These are phyloP conservation scores for Tripidium arundinaceum DNA, from an alignment of 202 grass and related monocot species.

Conservation along the genomic window DNA sequence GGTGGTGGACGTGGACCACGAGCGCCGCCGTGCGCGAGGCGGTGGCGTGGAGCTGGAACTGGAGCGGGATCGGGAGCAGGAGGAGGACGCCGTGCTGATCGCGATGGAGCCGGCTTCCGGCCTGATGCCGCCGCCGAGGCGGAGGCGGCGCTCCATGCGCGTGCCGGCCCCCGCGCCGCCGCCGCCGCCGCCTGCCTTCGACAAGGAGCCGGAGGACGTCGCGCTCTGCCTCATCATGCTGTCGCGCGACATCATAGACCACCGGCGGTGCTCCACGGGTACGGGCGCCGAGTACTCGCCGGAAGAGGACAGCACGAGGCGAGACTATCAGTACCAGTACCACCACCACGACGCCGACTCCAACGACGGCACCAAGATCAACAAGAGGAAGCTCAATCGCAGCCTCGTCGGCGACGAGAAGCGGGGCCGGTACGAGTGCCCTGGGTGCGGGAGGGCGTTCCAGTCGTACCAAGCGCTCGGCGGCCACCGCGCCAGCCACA, in stretches of 20 bases:
- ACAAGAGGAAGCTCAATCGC: not conserved
- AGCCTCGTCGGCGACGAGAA: not conserved
- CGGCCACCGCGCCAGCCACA: constrained; percentile 49
- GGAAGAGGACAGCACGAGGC: not conserved
- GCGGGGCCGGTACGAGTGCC: constrained; percentile 33
- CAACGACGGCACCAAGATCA: not conserved
- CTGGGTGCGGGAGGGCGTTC: constrained; percentile 41
- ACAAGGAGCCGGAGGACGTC: constrained; percentile 38
- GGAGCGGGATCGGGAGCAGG: not conserved
- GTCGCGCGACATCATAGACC: constrained; percentile 22
- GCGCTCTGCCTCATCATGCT: constrained; percentile 52
- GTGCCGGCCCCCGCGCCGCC: constrained; percentile 11
- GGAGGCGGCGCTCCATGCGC: constrained; percentile 36
- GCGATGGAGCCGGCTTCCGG: not conserved
- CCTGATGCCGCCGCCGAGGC: constrained; percentile 28
- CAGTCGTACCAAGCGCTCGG: constrained; percentile 54
- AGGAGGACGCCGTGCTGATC: not conserved
- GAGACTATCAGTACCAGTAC: no score
- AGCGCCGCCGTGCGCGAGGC: not conserved
- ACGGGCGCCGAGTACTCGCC: not conserved
- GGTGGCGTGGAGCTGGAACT: not conserved
- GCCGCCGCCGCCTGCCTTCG: not conserved
- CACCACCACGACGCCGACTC: not conserved
- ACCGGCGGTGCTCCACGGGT: not conserved
- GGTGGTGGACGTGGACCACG: not conserved